Evolutionary conservation across 176 grass and related monocot genomes (phyloP), one percentile per base, ranked within the genome.

Genomic region (Miscanthus lutarioriparius): DNA sequence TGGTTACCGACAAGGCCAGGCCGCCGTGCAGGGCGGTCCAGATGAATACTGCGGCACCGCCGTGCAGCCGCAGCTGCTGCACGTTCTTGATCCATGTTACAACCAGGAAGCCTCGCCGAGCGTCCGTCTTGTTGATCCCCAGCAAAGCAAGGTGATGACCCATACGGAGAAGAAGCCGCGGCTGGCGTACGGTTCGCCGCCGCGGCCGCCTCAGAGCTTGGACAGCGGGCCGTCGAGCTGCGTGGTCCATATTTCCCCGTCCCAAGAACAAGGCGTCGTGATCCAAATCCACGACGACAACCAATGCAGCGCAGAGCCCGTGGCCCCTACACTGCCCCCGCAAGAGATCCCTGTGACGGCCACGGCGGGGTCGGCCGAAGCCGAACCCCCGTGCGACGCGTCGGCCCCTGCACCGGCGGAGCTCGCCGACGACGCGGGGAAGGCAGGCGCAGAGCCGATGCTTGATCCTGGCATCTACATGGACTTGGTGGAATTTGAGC

Each of bases 131-230:
- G 51, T 54, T 77, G 35, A 37, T 22, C 73, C 44, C 43, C 45
- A 12, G 27, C 72, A 75, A 22, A 45, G 27, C 27, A 27, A 75
- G 45, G 45, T 5, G 72, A 49, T 20, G 44, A 22, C 10, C 72
- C 45, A 51, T 26, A 22, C 5, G 28, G 73, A 76, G 73, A 76
- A 76, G 73, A 76, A 56, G 73, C 48, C 48, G 28, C 73, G 48
- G 45, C 47, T 56, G 30, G 1, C 17, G 48, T 23, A 76, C 48
- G 28, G 10, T 3, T n/a, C 19, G 19, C 19, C 48, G 48, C 9
- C 73, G 15, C 6, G 13, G 7, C n/a, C 8, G 70, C 40, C n/a
- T 15, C 12, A 26, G 23, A 43, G 41, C 53, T 58, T 14, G 44
- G 72, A 12, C 27, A 22, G 45, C 27, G 44, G 2, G 3, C 2